Evolutionary conservation across 73 alveolate genomes (phyloP).

Genomic region (Paramecium caudatum): DNA sequence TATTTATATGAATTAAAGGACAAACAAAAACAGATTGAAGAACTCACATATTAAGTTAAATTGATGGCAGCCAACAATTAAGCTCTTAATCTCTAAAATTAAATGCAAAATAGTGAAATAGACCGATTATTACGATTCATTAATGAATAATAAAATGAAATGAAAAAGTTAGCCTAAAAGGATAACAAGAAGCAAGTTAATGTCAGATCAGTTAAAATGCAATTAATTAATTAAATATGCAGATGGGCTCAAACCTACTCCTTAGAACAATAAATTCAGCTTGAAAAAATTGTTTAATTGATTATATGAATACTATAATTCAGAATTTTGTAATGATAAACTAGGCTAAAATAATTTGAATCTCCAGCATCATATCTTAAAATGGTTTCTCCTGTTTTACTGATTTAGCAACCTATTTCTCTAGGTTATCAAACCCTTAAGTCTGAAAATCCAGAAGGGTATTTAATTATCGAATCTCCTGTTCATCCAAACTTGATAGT

Average conservation of each 20-base stretch:
- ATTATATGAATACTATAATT: conserved; percentile 23
- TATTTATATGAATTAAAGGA: conserved; percentile 6
- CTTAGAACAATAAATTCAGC: conserved; percentile 30
- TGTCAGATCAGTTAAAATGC: conserved; percentile 35
- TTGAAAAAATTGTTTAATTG: conserved; percentile 56
- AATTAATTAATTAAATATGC: conserved; percentile 44
- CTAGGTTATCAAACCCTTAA: conserved; percentile 18
- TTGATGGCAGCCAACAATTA: conserved; percentile 65
- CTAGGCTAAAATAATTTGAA: background rate
- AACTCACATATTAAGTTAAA: conserved; percentile 46
- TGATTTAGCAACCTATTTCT: background rate
- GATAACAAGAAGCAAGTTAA: background rate
- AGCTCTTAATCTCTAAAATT: conserved; percentile 42
- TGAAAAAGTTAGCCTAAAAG: conserved; percentile 16
- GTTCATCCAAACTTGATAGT: background rate
- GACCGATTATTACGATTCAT: conserved; percentile 44
- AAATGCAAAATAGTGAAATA: conserved; percentile 36
- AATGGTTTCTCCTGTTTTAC: conserved; percentile 57
- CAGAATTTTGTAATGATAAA: conserved; percentile 2
- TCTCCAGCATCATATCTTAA: conserved; percentile 3
- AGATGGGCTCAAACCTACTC: background rate
- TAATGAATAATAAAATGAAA: conserved; percentile 31
- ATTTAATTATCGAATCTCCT: background rate
- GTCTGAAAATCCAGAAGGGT: background rate
- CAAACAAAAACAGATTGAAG: conserved; percentile 51